These are phyloP conservation scores for Aspergillaceae sp. DNA, from an alignment of 2,329 filamentous ascomycete species.

Conservation along the genomic window DNA sequence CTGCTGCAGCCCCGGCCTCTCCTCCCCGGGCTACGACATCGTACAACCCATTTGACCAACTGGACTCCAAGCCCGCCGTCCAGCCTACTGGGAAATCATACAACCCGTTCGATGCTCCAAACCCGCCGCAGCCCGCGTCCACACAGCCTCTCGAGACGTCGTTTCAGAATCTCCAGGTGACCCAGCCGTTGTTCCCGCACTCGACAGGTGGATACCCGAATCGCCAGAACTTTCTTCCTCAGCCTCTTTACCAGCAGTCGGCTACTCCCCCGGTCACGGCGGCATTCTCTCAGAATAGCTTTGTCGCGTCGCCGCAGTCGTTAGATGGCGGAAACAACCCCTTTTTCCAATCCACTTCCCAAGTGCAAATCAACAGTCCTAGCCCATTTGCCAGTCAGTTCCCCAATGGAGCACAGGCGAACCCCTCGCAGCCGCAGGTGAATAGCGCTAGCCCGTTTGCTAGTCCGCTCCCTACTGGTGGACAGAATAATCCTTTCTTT, in stretches of 20 bases:
- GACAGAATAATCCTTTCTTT: slow-evolving; percentile 28
- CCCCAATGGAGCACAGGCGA: slow-evolving; percentile 18
- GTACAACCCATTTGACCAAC: slow-evolving; percentile 60
- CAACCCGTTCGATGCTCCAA: slow-evolving; percentile 59
- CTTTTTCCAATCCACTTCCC: slow-evolving; percentile 32
- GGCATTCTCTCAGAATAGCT: slow-evolving; percentile 25
- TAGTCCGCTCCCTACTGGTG: slow-evolving; percentile 15
- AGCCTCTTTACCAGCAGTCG: slow-evolving; percentile 33
- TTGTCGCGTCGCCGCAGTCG: slow-evolving; percentile 27
- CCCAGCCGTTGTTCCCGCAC: slow-evolving; percentile 63
- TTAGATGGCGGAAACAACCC: slow-evolving; percentile 33
- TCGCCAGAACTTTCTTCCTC: slow-evolving; percentile 32
- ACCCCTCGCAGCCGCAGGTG: slow-evolving; percentile 15
- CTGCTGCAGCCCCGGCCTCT: slow-evolving; percentile 12
- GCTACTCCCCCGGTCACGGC: slow-evolving; percentile 36
- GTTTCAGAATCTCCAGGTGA: slow-evolving; percentile 67
- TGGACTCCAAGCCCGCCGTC: slow-evolving; percentile 29
- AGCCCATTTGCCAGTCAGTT: slow-evolving; percentile 15
- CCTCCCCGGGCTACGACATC: slow-evolving; percentile 29
- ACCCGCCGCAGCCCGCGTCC: slow-evolving; percentile 18
- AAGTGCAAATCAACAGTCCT: slow-evolving; percentile 13
- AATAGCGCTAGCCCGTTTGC: slow-evolving; percentile 12
- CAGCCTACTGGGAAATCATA: slow-evolving; percentile 36
- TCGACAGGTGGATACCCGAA: slow-evolving; percentile 56
- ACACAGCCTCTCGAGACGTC: slow-evolving; percentile 52